Conservation (phyloP, 139 green algal species). For the Nannochloris sp. region DNA sequence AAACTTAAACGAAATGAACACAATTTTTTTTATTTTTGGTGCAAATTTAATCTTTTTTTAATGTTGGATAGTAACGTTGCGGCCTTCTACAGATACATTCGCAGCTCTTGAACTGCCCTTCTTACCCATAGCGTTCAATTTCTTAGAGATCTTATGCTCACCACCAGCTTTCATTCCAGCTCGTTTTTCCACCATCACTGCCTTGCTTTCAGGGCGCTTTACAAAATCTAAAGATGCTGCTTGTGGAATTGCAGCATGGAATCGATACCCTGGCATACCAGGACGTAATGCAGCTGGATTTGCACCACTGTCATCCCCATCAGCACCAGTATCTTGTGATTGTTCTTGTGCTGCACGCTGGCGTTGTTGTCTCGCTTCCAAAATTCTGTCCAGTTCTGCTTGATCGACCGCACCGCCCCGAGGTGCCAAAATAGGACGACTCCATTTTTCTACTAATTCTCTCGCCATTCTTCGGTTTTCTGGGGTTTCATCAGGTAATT, state of each 20-base stretch:
- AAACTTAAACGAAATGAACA: neutral
- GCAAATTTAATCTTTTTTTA: neutral
- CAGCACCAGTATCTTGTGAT: neutral
- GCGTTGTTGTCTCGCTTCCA: slow-evolving; percentile 6
- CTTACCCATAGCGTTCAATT: slow-evolving; percentile 33
- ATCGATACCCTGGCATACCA: slow-evolving; percentile 36
- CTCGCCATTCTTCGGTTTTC: slow-evolving; percentile 45
- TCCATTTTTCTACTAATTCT: slow-evolving; percentile 58
- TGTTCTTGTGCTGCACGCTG: neutral
- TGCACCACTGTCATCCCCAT: neutral
- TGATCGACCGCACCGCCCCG: slow-evolving; percentile 20
- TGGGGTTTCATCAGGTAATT: slow-evolving; percentile 50
- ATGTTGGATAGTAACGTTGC: slow-evolving; percentile 31
- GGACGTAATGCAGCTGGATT: neutral
- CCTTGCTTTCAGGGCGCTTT: slow-evolving; percentile 29
- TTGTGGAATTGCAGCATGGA: slow-evolving; percentile 42
- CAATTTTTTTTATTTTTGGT: neutral
- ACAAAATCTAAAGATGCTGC: slow-evolving; percentile 48
- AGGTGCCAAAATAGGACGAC: slow-evolving; percentile 52
- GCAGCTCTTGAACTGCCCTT: slow-evolving; percentile 16
- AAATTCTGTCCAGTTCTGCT: slow-evolving; percentile 21
- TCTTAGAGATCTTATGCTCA: slow-evolving; percentile 38
- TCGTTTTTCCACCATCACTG: slow-evolving; percentile 9
- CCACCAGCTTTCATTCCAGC: neutral
- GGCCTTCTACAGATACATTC: slow-evolving; percentile 32